Conservation (phyloP, 108 stramenopile genomes). For the Fragilaria radians region DNA sequence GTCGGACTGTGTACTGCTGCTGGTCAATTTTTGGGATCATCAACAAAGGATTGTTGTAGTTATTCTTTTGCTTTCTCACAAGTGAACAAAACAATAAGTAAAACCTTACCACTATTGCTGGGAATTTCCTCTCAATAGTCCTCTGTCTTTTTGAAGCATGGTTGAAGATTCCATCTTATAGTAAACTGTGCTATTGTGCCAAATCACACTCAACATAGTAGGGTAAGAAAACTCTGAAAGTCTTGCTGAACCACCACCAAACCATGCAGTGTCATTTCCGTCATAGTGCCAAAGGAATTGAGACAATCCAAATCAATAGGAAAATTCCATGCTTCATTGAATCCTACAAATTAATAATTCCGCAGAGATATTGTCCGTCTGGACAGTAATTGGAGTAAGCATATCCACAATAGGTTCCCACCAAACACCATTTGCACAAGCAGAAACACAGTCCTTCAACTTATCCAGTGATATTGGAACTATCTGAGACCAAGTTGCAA, state of each 20-base stretch:
- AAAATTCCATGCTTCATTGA: not conserved
- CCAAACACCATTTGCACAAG: not conserved
- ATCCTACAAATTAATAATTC: not conserved
- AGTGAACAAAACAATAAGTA: not conserved
- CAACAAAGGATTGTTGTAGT: not conserved
- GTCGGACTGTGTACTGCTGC: not conserved
- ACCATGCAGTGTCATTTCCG: not conserved
- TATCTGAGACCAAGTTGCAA: not conserved
- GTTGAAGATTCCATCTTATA: not conserved
- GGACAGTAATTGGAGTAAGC: not conserved
- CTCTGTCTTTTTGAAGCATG: not conserved
- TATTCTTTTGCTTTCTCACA: not conserved
- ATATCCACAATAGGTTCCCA: not conserved
- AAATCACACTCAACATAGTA: not conserved
- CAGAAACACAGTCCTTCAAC: not conserved
- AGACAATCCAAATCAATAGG: not conserved
- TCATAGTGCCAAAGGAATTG: not conserved
- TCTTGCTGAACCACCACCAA: not conserved
- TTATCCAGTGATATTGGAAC: not conserved
- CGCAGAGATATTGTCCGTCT: not conserved
- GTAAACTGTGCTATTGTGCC: not conserved
- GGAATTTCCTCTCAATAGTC: not conserved
- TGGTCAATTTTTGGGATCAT: not conserved
- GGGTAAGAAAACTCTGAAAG: not conserved
- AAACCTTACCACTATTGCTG: not conserved